Evolutionary conservation across 352 stramenopile genomes (phyloP).

Genomic region (Phytophthora podocarpi): DNA sequence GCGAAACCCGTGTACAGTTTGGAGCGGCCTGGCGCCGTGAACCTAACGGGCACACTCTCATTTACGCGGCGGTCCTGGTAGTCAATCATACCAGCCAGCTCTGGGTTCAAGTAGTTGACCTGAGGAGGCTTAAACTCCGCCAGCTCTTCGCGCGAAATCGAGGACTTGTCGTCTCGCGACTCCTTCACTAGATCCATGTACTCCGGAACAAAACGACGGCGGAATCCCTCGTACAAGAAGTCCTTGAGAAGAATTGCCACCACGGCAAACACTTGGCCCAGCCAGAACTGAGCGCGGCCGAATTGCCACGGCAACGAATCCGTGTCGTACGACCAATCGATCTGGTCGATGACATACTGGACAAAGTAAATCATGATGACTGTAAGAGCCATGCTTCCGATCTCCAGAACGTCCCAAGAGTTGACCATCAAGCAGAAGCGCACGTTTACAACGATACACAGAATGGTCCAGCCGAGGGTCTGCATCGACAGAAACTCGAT

Average conservation of each 20-base stretch:
- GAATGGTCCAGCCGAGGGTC: slow-evolving; percentile 72
- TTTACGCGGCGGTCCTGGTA: slow-evolving; percentile 75
- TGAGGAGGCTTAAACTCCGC: slow-evolving; percentile 52
- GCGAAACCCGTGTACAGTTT: slow-evolving; percentile 83
- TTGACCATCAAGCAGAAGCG: slow-evolving; percentile 84
- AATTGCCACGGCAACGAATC: slow-evolving; percentile 87
- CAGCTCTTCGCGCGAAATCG: slow-evolving; percentile 49
- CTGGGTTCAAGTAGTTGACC: slow-evolving; percentile 64
- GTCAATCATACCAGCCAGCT: slow-evolving; percentile 78
- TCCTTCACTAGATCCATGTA: slow-evolving; percentile 82
- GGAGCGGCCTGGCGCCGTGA: slow-evolving; percentile 38
- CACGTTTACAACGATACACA: slow-evolving; percentile 80
- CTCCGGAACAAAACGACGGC: slow-evolving; percentile 66
- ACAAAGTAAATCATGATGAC: slow-evolving; percentile 66
- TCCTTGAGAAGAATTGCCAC: slow-evolving; percentile 73
- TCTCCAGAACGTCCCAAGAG: slow-evolving; percentile 74
- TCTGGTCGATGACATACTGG: slow-evolving; percentile 73
- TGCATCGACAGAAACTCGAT: slow-evolving; percentile 70
- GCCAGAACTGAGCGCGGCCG: slow-evolving; percentile 64
- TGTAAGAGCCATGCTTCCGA: slow-evolving; percentile 57
- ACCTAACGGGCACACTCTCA: slow-evolving; percentile 54
- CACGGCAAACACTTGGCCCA: slow-evolving; percentile 74
- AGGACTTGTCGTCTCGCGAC: slow-evolving; percentile 32
- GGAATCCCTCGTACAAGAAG: slow-evolving; percentile 68
- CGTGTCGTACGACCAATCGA: slow-evolving; percentile 74